Evolutionary conservation across 225 moss, liverwort and hornwort genomes (phyloP), one percentile per base, ranked within the genome.

Genomic region (Climacium dendroides): DNA sequence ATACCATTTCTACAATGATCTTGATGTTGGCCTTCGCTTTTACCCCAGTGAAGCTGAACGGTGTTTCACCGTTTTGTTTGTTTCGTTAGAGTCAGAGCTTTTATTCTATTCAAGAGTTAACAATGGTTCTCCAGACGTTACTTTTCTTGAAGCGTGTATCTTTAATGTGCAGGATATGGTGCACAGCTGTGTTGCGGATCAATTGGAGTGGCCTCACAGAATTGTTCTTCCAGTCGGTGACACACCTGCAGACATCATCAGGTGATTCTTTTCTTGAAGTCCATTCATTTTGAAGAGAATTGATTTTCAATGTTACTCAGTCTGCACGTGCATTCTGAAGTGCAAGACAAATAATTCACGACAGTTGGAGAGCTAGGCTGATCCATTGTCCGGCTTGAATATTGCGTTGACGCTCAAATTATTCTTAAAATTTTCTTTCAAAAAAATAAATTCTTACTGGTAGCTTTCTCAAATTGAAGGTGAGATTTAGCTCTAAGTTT

Each of bases 201-300:
- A 90, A 80, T 85, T 99, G 74, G 91, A 97, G 87, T 99, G 98
- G 98, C 98, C 98, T 48, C 98, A 96, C 87, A 96, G 98, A 88
- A 92, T 93, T 58, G 94, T 99, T 83, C 86, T 96, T 67, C 97
- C 97, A 81, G 84, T 99, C 74, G 95, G 93, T 74, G 61, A 91
- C 65, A 92, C 92, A 77, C 90, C 95, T 89, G 91, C 89, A 75
- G 91, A 97, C 75, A 79, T 96, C 74, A 95, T 24, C 59, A 93
- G 94, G 93, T 93, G 57, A 67, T 79, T 82, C 23, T 71, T 83
- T 52, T n/a, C 37, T 28, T 78, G 77, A 64, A 84, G 52, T 85
- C 28, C 65, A 60, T 80, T 86, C 28, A 35, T 67, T 82, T 62
- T 66, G 43, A 77, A 37, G 60, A 43, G 45, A 72, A 41, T 41